A percentile compares a stretch with the other conserved stretches of the same genome.
Evolutionary conservation across 768 basidiomycete genomes (phyloP).

Genomic region (Termitomyces sp.): DNA sequence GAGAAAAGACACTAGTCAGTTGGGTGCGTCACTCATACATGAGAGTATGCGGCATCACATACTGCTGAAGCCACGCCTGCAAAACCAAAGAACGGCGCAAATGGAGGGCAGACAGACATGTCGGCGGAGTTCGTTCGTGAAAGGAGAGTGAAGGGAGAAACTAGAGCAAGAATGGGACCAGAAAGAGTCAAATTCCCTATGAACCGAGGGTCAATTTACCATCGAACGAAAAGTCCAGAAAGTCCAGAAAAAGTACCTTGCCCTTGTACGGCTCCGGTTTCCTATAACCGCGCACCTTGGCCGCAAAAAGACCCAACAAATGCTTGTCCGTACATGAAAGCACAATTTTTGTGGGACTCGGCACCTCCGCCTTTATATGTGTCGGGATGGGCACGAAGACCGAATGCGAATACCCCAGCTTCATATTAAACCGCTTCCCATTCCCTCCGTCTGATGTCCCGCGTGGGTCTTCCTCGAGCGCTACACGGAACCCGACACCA

Average conservation of each 20-base stretch:
- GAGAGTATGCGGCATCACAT: constrained; percentile 22
- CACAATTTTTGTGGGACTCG: constrained; percentile 77
- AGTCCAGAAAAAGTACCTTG: constrained; percentile 50
- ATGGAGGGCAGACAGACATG: constrained; percentile 81
- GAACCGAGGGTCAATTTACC: background rate
- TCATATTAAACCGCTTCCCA: constrained; percentile 77
- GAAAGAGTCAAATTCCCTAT: constrained; percentile 62
- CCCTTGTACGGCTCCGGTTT: constrained; percentile 97
- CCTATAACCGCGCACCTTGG: constrained; percentile 75
- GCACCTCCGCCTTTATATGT: constrained; percentile 76
- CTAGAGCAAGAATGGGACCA: background rate
- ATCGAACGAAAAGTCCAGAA: background rate
- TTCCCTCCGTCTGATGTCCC: constrained; percentile 50
- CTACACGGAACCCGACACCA: constrained; percentile 91
- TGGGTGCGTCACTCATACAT: background rate
- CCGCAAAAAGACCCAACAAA: constrained; percentile 79
- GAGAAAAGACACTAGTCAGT: background rate
- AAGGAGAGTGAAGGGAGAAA: background rate
- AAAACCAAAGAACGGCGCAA: constrained; percentile 97
- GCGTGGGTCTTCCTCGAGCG: constrained; percentile 75
- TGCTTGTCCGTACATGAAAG: constrained; percentile 87
- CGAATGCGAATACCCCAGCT: constrained; percentile 88
- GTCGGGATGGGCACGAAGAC: constrained; percentile 79
- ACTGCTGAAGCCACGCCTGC: constrained; percentile 94
- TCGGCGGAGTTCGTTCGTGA: background rate